A percentile compares a stretch with the other conserved stretches of the same genome.
Evolutionary conservation across 495 filamentous ascomycete genomes (phyloP).

Genomic region (Annulohypoxylon nitens): DNA sequence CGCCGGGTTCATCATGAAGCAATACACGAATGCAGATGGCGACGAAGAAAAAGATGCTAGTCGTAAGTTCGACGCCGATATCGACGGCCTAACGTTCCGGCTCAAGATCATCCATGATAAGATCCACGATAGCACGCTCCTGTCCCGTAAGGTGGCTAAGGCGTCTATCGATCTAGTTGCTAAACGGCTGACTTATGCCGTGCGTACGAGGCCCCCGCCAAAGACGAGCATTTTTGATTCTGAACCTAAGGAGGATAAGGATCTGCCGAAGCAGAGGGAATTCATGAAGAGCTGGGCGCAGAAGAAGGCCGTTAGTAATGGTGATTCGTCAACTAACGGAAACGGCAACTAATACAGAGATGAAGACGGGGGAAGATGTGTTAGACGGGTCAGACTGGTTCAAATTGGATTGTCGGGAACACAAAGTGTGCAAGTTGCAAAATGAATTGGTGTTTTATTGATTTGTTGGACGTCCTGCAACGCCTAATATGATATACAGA

Average conservation of each 20-base stretch:
- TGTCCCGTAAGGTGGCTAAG: slow-evolving; percentile 80
- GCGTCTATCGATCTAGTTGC: slow-evolving; percentile 76
- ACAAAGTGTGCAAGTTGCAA: background rate
- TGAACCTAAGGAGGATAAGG: slow-evolving; percentile 43
- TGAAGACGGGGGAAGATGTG: background rate
- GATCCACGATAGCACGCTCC: slow-evolving; percentile 80
- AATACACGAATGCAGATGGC: slow-evolving; percentile 39
- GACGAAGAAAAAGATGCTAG: slow-evolving; percentile 49
- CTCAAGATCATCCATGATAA: slow-evolving; percentile 75
- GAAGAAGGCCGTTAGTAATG: slow-evolving; percentile 51
- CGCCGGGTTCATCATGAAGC: slow-evolving; percentile 54
- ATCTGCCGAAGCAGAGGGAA: slow-evolving; percentile 53
- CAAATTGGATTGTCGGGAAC: background rate
- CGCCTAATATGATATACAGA: slow-evolving; percentile 38
- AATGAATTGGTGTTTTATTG: slow-evolving; percentile 33
- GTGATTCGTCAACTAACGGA: slow-evolving; percentile 5
- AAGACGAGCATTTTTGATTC: slow-evolving; percentile 69
- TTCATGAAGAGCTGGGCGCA: slow-evolving; percentile 62
- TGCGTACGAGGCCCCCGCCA: slow-evolving; percentile 73
- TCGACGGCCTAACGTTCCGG: slow-evolving; percentile 73
- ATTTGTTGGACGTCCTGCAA: slow-evolving; percentile 41
- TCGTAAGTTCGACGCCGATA: slow-evolving; percentile 71
- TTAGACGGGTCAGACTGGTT: background rate
- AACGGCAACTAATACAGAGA: background rate
- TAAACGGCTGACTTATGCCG: slow-evolving; percentile 75